Evolutionary conservation across 176 grass and related monocot genomes (phyloP), one percentile per base, ranked within the genome.

Genomic region (Dendrocalamus sinicus): DNA sequence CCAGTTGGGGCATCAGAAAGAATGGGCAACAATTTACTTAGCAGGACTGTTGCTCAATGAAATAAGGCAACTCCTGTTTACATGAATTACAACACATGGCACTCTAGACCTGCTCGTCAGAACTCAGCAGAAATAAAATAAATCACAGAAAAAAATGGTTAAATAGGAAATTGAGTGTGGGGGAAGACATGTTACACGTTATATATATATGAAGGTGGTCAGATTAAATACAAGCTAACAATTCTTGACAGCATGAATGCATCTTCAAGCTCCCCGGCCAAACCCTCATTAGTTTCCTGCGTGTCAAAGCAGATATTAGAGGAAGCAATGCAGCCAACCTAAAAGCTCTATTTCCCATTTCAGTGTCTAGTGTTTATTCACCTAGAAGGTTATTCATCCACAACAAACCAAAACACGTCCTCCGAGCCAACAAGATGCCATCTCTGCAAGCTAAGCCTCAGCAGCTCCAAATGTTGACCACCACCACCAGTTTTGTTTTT

Each of bases 201-300:
- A 60, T 60, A 70, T 89, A 53, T 81, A n/a, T n/a, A n/a, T n/a
- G 61, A 28, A 15, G 61, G 1, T 75, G 80, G 71, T 90, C 61
- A 85, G 57, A 87, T 55, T 84, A 90, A 79, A 89, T 90, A 99
- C 88, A 99, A 72, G 78, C 86, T 92, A 84, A 83, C 91, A 37
- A 82, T 92, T 82, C 90, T 89, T 44, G 96, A 94, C 59, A 95
- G 26, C 83, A 99, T 83, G 66, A 91, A 92, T 20, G 87, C 75
- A 73, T 96, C 93, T 78, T 94, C 93, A 41, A 89, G 17, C 72
- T 99, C 96, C 60, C 74, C 82, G 1, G 81, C 73, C 73, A 89
- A 95, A 50, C 79, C 59, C 39, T 91, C 90, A 58, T 72, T 83
- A 19, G 79, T 75, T 86, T 83, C 92, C 96, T 99, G 90, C 47